A percentile compares a stretch with the other conserved stretches of the same genome.
phyloP scores from a whole-genome alignment of 1,139 yeast genomes.

The Suhomyces panamericanus region DNA sequence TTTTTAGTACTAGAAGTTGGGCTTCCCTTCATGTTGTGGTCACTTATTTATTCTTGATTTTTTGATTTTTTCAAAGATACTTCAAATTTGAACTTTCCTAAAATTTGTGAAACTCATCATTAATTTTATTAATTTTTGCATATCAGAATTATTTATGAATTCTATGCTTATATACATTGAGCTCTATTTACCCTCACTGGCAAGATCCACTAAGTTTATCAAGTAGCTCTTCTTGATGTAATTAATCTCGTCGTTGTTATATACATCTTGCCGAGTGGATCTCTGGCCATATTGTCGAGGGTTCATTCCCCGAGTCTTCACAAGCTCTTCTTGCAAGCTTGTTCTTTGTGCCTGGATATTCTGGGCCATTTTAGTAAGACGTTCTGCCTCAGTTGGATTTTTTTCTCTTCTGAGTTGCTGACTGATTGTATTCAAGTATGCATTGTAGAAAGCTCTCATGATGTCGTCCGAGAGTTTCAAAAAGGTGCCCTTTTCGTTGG shows the following conservation, averaged over 20 bases:
- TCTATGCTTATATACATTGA: neutral
- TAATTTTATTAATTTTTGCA: too few species aligned
- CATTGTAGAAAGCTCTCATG: slow-evolving; percentile 15
- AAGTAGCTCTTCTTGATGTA: slow-evolving; percentile 28
- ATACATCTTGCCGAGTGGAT: slow-evolving; percentile 16
- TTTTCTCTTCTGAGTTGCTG: slow-evolving; percentile 1
- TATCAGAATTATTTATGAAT: neutral
- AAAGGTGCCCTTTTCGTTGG: slow-evolving; percentile 22
- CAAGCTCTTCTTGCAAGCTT: slow-evolving; percentile 14
- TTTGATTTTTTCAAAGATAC: too few species aligned
- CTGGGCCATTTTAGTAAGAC: slow-evolving; percentile 12
- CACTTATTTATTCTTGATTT: too few species aligned
- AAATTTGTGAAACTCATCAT: too few species aligned
- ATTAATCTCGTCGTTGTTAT: slow-evolving; percentile 24
- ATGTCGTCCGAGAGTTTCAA: slow-evolving; percentile 26
- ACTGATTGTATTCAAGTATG: slow-evolving; percentile 18
- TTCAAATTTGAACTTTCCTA: too few species aligned
- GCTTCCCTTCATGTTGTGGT: too few species aligned
- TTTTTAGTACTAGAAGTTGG: too few species aligned
- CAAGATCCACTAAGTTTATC: slow-evolving; percentile 19
- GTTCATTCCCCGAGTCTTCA: slow-evolving; percentile 8
- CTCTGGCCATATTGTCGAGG: slow-evolving; percentile 5
- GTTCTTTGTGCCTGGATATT: slow-evolving; percentile 13
- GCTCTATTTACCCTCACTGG: neutral
- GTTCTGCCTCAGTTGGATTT: neutral